Percentiles rank a stretch among this genome's conserved stretches.
Conservation (phyloP, 306 rosid species). For the Dryas octopetala region DNA sequence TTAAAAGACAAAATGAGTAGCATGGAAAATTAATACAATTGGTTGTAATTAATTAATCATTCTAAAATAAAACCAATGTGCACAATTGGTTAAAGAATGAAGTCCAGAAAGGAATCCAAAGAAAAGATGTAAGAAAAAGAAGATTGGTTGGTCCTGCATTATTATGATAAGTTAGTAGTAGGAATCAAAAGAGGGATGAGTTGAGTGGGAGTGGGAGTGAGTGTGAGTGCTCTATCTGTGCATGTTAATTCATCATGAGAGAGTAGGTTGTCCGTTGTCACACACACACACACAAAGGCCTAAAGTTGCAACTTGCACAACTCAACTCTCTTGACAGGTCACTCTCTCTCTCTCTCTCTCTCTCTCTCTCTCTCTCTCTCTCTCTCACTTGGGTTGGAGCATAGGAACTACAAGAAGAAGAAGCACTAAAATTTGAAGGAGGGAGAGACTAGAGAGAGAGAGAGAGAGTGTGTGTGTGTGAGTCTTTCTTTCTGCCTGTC, state of each 20-base stretch:
- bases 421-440: background rate
- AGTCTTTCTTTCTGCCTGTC: constrained; percentile 20
- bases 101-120: constrained; percentile 24
- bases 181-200: background rate
- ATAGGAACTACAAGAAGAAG: constrained; percentile 13
- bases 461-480: background rate
- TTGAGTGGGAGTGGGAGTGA: background rate
- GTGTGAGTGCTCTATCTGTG: constrained; percentile 8
- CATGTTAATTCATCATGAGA: constrained; percentile 52
- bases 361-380: constrained; percentile 15
- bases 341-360: background rate
- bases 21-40: background rate
- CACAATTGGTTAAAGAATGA: constrained; percentile 4
- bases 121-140: background rate
- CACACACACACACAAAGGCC: constrained; percentile 21
- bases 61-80: constrained; percentile 7
- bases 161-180: background rate
- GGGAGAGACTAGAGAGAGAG: background rate
- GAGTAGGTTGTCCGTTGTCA: constrained; percentile 31
- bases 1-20: background rate
- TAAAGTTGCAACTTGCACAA: constrained; percentile 32
- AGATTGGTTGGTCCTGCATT: constrained; percentile 21
- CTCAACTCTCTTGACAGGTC: constrained; percentile 16
- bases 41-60: constrained; percentile 8
- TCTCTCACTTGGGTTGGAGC: background rate